Evolutionary conservation across 768 basidiomycete species (phyloP), one percentile per base, ranked within the genome.

Genomic region (Termitomyces sp.): DNA sequence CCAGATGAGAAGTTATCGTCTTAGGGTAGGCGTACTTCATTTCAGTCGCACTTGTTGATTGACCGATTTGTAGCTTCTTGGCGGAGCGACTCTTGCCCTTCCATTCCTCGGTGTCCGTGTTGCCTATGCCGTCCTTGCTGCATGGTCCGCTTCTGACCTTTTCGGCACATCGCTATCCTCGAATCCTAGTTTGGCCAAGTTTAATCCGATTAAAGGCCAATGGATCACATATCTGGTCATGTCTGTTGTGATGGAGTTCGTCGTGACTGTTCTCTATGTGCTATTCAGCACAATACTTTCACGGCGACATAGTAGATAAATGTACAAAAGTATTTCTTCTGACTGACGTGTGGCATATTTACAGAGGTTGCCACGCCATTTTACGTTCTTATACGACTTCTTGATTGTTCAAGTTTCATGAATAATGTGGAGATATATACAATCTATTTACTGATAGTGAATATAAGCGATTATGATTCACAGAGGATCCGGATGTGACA

Each of bases 181-280:
- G 20, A 78, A 78, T 57, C 57, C 70, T 18, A 67, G 71, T 5
- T 74, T 87, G 7, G 76, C 76, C 35, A 76, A 77, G 63, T 80
- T 86, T 64, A 83, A 85, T 60, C 73, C 80, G 47, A 61, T 81
- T 33, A 79, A 76, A 2, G 85, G 86, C 29, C 67, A 77, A 55
- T 86, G 82, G 83, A 66, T 77, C 46, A 60, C 81, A 58, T 89
- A 77, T 64, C 73, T 88, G 29, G 67, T 77, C 52, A 79, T 88
- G 72, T 77, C 78, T 13, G 70, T 84, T 36, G 56, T 86, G 38
- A 82, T 82, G 80, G 87, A 89, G 67, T 83, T 73, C 60, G 63
- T 75, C 35, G 72, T 78, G 13, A 73, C 75, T 45, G 54, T 73
- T 35, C 71, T 85, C 48, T 88, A 76, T 61, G 63, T 79, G 42